Base-by-base conservation (phyloP, 2,329 filamentous ascomycete species). In the Diaporthe destruens region DNA sequence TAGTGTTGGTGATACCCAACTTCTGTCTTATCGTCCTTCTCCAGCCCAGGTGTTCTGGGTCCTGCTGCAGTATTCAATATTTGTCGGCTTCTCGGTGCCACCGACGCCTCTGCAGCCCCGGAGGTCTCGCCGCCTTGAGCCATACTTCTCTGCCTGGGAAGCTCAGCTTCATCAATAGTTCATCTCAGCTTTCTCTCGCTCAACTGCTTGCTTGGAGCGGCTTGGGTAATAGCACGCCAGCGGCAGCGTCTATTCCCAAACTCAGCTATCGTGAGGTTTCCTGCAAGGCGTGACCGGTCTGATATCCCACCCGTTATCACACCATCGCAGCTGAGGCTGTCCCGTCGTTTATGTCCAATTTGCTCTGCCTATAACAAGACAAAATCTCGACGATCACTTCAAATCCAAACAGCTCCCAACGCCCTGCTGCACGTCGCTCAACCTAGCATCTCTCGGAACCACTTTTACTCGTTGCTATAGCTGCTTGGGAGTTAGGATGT, bases 121-220 rank as follows among this genome's bases (percentile, higher is more conserved):
- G 4, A 29, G 5, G 29, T 61, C 55, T 53, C 61, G 59, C 42
- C 29, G 42, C 16, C 44, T 47, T 47, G 16, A 47, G 16, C 61
- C 20, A 65, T 23, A 65, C 20, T 16, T 65, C 44, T 65, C 61
- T 65, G 29, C 32, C 32, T 32, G 32, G 20, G 23, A 7, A 23
- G 42, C 36, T 70, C 67, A 61, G 67, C 55, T 70, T 61, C 55
- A 53, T 61, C 55, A 42, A 61, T 51, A 70, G 55, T 61, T 36
- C 55, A 61, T 25, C 42, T 61, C 55, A 61, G 55, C 55, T 29
- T 53, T 32, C n/a, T 36, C 18, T n/a, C 55, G 25, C 67, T 61
- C 42, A 3, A 53, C 44, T 23, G 55, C 14, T 59, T 53, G 44
- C 53, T 65, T n/a, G 20, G 61, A 25, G n/a, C 44, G 25, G 44